Conservation (phyloP, 2,329 filamentous ascomycete species). For the Alternaria sp. region DNA sequence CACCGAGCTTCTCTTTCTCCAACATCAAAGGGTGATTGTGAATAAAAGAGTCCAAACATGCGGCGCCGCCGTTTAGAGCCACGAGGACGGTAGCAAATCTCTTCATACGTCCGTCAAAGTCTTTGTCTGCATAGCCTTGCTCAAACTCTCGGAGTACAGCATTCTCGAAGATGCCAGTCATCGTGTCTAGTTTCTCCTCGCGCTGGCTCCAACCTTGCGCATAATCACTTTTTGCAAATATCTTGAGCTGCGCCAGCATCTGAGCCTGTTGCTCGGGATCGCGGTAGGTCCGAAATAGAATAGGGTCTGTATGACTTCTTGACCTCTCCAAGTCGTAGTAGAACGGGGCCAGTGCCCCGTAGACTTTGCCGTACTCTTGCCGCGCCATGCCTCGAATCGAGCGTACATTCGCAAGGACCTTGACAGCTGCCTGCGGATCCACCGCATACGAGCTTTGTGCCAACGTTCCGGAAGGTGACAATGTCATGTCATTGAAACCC, state of each 20-base stretch:
- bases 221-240: constrained; percentile 82
- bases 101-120: constrained; percentile 87
- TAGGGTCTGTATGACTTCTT: constrained; percentile 76
- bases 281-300: constrained; percentile 84
- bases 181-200: constrained; percentile 73
- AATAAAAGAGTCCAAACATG: constrained; percentile 83
- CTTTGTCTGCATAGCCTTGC: constrained; percentile 85
- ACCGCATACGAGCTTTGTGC: constrained; percentile 36
- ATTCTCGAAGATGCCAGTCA: constrained; percentile 85
- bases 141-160: constrained; percentile 91
- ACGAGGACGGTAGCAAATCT: constrained; percentile 87
- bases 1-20: constrained; percentile 72
- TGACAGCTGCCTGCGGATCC: constrained; percentile 70
- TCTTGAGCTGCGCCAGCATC: constrained; percentile 81
- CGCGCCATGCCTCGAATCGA: constrained; percentile 86
- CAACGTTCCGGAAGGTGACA: constrained; percentile 51
- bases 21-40: constrained; percentile 86
- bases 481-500: constrained; percentile 79
- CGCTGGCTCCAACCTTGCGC: constrained; percentile 74
- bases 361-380: constrained; percentile 88
- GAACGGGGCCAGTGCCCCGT: constrained; percentile 85
- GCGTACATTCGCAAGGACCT: constrained; percentile 71
- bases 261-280: constrained; percentile 90
- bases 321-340: constrained; percentile 81
- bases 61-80: constrained; percentile 78